Conservation (phyloP, 768 basidiomycete species). For the Ramaria sp. region DNA sequence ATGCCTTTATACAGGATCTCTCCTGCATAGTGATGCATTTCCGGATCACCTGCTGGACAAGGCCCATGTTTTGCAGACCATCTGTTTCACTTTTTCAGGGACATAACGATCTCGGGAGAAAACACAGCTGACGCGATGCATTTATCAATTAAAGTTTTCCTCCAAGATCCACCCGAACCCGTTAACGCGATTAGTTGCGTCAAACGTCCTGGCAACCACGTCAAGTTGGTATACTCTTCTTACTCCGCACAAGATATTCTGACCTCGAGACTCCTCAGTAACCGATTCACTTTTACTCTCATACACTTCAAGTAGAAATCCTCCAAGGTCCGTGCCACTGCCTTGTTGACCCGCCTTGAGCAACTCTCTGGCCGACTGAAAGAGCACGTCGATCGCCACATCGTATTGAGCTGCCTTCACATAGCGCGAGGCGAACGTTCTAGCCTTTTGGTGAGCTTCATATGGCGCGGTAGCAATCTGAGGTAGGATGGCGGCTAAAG, state of each 20-base stretch:
- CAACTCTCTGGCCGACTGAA: conserved; percentile 79
- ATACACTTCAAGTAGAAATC: conserved; percentile 77
- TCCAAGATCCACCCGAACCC: conserved; percentile 73
- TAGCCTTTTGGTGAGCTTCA: conserved; percentile 93
- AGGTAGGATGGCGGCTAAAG: conserved; percentile 66
- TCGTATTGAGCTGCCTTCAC: conserved; percentile 63
- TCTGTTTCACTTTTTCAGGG: conserved; percentile 27
- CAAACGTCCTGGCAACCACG: conserved; percentile 48
- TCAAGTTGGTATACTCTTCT: not conserved
- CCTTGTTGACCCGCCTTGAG: conserved; percentile 83
- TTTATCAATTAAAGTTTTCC: conserved; percentile 82
- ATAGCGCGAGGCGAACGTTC: conserved; percentile 88
- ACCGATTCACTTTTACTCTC: conserved; percentile 62
- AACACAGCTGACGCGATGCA: conserved; percentile 59
- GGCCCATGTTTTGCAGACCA: conserved; percentile 76
- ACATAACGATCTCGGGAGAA: not conserved
- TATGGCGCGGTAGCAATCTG: conserved; percentile 69
- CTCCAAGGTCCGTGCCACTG: conserved; percentile 78
- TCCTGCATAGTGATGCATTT: conserved; percentile 83
- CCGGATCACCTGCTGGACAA: conserved; percentile 83
- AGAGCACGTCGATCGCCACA: conserved; percentile 87
- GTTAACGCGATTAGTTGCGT: conserved; percentile 88
- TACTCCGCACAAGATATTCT: conserved; percentile 17
- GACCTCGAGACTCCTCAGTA: conserved; percentile 74
- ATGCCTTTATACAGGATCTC: conserved; percentile 79